Percentiles rank a stretch among this genome's conserved stretches.
phyloP scores from a whole-genome alignment of 2,329 filamentous ascomycete species.

The Pyricularia sp. region DNA sequence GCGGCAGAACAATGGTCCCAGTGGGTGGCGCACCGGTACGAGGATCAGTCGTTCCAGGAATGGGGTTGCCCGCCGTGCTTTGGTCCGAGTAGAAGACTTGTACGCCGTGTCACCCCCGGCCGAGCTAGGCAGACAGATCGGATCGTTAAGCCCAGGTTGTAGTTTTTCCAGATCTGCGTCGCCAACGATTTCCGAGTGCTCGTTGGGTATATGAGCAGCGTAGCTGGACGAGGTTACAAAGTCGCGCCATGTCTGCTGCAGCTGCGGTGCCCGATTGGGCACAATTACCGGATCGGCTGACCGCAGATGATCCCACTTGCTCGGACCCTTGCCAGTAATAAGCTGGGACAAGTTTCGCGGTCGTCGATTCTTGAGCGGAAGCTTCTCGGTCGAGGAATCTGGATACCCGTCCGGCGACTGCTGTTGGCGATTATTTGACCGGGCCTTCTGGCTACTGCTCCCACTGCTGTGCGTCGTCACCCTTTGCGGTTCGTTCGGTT shows the following conservation, averaged over 20 bases:
- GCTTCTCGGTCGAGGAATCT: constrained; percentile 9
- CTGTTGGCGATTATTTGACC: neutral
- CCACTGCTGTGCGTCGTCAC: neutral
- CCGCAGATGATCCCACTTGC: constrained; percentile 49
- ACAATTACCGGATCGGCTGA: constrained; percentile 51
- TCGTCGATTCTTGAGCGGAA: constrained; percentile 1
- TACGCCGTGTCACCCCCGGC: constrained; percentile 17
- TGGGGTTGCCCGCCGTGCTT: constrained; percentile 6
- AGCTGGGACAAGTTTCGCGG: constrained; percentile 28
- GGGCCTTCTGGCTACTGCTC: neutral
- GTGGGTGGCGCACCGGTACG: constrained; percentile 66
- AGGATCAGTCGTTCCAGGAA: constrained; percentile 52
- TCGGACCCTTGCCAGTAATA: constrained; percentile 34
- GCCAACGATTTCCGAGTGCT: constrained; percentile 38
- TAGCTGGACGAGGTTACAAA: constrained; percentile 46
- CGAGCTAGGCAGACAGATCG: constrained; percentile 7
- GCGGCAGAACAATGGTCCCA: constrained; percentile 78
- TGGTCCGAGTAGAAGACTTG: neutral
- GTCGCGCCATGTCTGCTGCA: constrained; percentile 38
- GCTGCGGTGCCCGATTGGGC: constrained; percentile 24
- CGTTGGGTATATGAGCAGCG: constrained; percentile 31
- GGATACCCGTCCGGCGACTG: constrained; percentile 32
- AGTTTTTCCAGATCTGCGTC: constrained; percentile 31
- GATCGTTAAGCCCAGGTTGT: constrained; percentile 27
- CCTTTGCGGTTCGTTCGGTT: constrained; percentile 10